Base-by-base conservation (phyloP, 805 yeast genomes). In the Dipodascopsis tothii region DNA sequence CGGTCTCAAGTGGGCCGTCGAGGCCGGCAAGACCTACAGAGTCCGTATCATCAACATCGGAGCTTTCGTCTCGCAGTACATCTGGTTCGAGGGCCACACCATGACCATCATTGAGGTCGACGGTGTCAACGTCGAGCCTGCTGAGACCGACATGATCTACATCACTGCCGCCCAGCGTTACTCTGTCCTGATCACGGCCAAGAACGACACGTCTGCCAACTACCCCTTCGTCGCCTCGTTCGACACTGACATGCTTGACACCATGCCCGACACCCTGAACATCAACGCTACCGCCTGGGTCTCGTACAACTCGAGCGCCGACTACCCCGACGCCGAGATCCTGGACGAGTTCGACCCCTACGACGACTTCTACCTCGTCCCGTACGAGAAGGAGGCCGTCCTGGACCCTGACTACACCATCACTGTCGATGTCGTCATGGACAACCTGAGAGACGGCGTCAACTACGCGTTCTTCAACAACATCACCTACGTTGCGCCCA, bases 391-490 rank as follows among this genome's bases (percentile, higher is more conserved):
- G 44, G 67, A 63, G 69, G 78, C 73, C 45, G 57, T 75, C 23
- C 70, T 66, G 32, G 83, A 74, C 35, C 84, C 81, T 20, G 78
- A 88, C 11, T 94, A 85, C 61, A 70, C 70, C 44, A 72, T 87
- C 57, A 71, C 76, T n/a, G 69, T 92, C 41, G 78, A 78, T 56
- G 88, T 92, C 45, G 62, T 65, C 21, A 87, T 92, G 96, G 80
- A 81, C 63, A 84, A 85, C 71, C 72, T 92, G 65, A 74, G 72
- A 39, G 70, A 86, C 64, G 98, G 98, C 70, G 72, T 81, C 51
- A 87, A 87, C 70, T 92, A 92, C 62, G 97, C 97, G n/a, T 83
- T 90, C 69, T 86, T 90, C 81, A 88, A 90, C 72, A 81, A 85
- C 61, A 71, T 84, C 59, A 75, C 94, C 20, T 92, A 76, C 66